Evolutionary conservation across 805 yeast species (phyloP), one percentile per base, ranked within the genome.

Genomic region (Candida oleophila): DNA sequence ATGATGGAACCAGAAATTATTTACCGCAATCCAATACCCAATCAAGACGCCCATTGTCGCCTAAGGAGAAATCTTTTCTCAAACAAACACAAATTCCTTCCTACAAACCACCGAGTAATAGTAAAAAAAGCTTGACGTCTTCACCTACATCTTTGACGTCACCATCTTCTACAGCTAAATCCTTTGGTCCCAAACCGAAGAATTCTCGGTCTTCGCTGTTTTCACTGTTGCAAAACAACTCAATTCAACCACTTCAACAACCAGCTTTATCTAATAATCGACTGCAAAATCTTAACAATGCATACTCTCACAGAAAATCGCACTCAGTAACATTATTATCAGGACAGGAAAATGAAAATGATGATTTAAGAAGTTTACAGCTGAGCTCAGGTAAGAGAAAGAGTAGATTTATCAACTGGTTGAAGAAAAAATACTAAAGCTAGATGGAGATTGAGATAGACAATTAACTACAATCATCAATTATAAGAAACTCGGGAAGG

Each of bases 31-130:
- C 16, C 16, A 34, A 34, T 34, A 34, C 37, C 37, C 37, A 34
- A 34, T 49, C 59, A 47, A 47, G 56, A 22, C 43, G 59, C 20
- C 50, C 52, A 3, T 46, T 59, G 42, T 53, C 63, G 15, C 56
- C 64, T 2, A 54, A 55, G n/a, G 65, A 61, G 46, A 56, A 56
- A 47, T 57, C 50, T 44, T 49, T 61, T 8, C 52, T 62, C 47
- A 53, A 49, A 30, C 48, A 53, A 43, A 62, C 67, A 12, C 52
- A 47, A 43, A 62, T 62, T n/a, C 67, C 67, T 12, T 51, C 53
- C 3, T 62, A 49, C 22, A 33, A 15, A 40, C 28, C 39, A 36
- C 39, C 14, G 4, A 36, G 22, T n/a, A 20, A 36, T 16, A 9
- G 22, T 36, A 16, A 12, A 22, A 36, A 16, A 15, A 5, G 14